A percentile compares a stretch with the other conserved stretches of the same genome.
Evolutionary conservation across 805 yeast genomes (phyloP).

Genomic region (Wickerhamomyces kurtzmanii): DNA sequence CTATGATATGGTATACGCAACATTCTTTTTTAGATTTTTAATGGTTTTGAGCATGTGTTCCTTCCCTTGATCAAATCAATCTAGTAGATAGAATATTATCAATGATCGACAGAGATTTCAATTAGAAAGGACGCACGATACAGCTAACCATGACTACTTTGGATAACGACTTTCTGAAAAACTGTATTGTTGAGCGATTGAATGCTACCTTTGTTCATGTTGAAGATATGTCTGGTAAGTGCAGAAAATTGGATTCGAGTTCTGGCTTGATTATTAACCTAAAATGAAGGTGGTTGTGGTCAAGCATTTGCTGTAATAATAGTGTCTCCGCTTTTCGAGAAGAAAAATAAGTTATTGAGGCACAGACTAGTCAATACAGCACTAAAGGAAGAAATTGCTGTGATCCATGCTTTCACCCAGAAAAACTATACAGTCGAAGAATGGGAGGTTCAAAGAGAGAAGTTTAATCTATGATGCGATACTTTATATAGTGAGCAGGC

Average conservation of each 20-base stretch:
- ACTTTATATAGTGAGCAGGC: too few species aligned
- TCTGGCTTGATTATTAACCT: background rate
- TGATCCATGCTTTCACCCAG: constrained; percentile 93
- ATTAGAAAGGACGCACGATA: background rate
- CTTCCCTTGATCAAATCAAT: too few species aligned
- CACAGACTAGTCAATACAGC: constrained; percentile 78
- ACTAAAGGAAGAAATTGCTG: constrained; percentile 74
- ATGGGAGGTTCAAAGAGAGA: constrained; percentile 38
- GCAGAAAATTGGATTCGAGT: background rate
- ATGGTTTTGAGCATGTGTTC: too few species aligned
- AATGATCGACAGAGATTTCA: too few species aligned
- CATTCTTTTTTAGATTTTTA: too few species aligned
- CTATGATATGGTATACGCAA: too few species aligned
- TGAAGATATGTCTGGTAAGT: constrained; percentile 48
- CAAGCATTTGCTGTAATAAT: constrained; percentile 93
- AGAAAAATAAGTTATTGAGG: constrained; percentile 78
- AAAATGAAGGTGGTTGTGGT: constrained; percentile 86
- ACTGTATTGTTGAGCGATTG: constrained; percentile 43
- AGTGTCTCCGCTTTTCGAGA: constrained; percentile 61
- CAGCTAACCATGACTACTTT: constrained; percentile 8
- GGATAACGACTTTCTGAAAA: constrained; percentile 29
- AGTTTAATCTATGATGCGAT: constrained; percentile 12
- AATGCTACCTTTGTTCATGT: constrained; percentile 60
- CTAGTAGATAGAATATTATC: too few species aligned
- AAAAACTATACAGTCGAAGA: constrained; percentile 84